Evolutionary conservation across 2,329 filamentous ascomycete genomes (phyloP).

Genomic region (Colletotrichum aenigma): DNA sequence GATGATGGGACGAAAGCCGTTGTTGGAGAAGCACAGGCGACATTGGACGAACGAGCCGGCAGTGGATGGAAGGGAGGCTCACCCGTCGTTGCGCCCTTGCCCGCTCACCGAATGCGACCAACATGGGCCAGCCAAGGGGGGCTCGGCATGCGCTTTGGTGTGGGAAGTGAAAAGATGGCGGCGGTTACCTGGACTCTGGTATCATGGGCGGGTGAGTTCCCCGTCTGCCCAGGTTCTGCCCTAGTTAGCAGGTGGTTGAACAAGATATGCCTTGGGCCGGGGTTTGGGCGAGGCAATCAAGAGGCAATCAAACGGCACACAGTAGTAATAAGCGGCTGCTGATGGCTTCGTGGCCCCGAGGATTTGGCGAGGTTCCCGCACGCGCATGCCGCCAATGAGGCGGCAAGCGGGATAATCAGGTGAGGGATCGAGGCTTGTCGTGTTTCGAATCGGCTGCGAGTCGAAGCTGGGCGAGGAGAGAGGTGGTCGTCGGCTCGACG

Average conservation of each 20-base stretch:
- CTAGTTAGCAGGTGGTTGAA: neutral
- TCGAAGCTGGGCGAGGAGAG: neutral
- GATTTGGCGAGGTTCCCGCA: slow-evolving; percentile 2
- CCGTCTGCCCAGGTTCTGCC: neutral
- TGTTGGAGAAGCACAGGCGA: neutral
- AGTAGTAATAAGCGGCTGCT: neutral
- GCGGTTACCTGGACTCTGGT: slow-evolving; percentile 1
- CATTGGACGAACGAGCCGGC: slow-evolving; percentile 4
- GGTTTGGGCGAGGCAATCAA: neutral
- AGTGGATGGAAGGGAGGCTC: neutral
- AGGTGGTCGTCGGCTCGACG: slow-evolving; percentile 33
- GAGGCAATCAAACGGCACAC: neutral
- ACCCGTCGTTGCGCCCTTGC: neutral
- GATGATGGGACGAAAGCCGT: neutral
- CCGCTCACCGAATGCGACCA: neutral
- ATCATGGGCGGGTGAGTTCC: neutral
- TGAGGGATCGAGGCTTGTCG: slow-evolving; percentile 7
- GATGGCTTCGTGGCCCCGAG: neutral
- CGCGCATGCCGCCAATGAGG: slow-evolving; percentile 8
- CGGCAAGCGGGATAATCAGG: neutral
- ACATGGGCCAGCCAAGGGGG: neutral
- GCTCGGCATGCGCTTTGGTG: neutral
- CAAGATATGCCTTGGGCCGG: neutral
- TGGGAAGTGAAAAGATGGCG: neutral
- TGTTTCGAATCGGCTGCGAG: slow-evolving; percentile 8